phyloP scores from a whole-genome alignment of 2,329 filamentous ascomycete genomes.

The Talaromyces sp. region DNA sequence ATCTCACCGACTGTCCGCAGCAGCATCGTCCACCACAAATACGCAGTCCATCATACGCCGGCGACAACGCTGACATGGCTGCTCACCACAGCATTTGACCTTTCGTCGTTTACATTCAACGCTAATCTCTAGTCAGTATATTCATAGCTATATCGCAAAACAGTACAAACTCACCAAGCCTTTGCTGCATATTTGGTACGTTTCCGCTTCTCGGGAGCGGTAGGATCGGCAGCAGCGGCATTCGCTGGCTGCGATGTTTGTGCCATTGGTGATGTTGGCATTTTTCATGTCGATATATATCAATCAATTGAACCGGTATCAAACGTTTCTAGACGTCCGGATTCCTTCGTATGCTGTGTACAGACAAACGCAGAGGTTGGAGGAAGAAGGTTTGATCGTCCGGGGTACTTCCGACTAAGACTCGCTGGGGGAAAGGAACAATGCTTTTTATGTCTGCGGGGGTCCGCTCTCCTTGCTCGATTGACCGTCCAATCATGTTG shows the following conservation, averaged over 20 bases:
- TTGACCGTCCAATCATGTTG: not conserved
- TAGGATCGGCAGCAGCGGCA: not conserved
- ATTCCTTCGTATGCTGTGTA: not conserved
- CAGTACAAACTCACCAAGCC: conserved; percentile 7
- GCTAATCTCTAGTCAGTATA: conserved; percentile 35
- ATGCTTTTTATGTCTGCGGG: not conserved
- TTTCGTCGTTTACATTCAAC: conserved; percentile 74
- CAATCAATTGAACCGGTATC: not conserved
- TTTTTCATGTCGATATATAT: not conserved
- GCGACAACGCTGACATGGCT: conserved; percentile 62
- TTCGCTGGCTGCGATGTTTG: not conserved
- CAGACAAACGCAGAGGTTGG: not conserved
- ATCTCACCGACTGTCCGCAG: conserved; percentile 8
- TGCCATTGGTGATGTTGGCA: not conserved
- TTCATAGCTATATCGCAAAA: not conserved
- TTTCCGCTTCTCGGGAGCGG: conserved; percentile 10
- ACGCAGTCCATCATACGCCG: conserved; percentile 61
- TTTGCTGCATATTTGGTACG: conserved; percentile 17
- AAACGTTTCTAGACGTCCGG: not conserved
- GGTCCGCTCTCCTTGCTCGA: not conserved
- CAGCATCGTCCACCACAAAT: conserved; percentile 62
- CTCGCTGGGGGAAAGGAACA: not conserved
- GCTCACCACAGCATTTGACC: conserved; percentile 71
- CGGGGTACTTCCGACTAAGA: not conserved
- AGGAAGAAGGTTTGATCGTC: not conserved